phyloP scores from a whole-genome alignment of 1,284 basidiomycete genomes.

The Kalmanozyma brasiliensis region DNA sequence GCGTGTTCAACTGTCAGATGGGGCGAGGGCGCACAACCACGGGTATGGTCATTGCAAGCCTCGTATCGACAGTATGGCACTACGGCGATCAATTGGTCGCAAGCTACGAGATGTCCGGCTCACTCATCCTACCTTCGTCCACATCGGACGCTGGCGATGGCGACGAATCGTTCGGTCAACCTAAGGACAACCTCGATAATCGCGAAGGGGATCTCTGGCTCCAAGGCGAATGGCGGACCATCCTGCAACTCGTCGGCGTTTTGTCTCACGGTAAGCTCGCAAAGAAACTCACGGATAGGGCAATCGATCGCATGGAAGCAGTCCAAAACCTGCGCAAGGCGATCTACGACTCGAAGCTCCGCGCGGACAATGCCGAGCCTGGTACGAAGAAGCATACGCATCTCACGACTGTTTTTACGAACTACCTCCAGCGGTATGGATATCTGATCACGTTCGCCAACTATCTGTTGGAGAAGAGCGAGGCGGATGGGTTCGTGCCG shows the following conservation, averaged over 20 bases:
- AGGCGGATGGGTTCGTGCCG: slow-evolving; percentile 65
- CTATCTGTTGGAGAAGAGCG: slow-evolving; percentile 82
- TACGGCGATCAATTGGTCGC: slow-evolving; percentile 51
- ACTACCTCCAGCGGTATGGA: slow-evolving; percentile 73
- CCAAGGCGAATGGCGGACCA: slow-evolving; percentile 93
- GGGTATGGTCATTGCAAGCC: slow-evolving; percentile 65
- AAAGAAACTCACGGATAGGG: slow-evolving; percentile 85
- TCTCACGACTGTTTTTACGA: slow-evolving; percentile 55
- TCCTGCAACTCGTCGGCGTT: slow-evolving; percentile 90
- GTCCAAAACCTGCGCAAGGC: slow-evolving; percentile 67
- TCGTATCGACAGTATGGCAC: slow-evolving; percentile 62
- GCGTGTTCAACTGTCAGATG: slow-evolving; percentile 68
- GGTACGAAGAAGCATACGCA: slow-evolving; percentile 56
- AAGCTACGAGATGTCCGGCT: slow-evolving; percentile 38
- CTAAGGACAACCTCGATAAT: slow-evolving; percentile 57
- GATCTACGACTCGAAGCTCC: slow-evolving; percentile 63
- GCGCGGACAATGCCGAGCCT: slow-evolving; percentile 60
- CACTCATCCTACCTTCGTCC: slow-evolving; percentile 18
- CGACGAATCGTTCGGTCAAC: slow-evolving; percentile 37
- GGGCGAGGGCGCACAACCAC: slow-evolving; percentile 66
- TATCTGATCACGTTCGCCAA: slow-evolving; percentile 94
- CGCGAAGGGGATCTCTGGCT: slow-evolving; percentile 67
- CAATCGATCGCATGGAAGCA: slow-evolving; percentile 65
- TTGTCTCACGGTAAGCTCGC: slow-evolving; percentile 90
- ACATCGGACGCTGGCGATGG: slow-evolving; percentile 5